Percentiles rank a stretch among this genome's conserved stretches.
These are phyloP conservation scores for Thermothelomyces thermophilus DNA, from an alignment of 2,329 filamentous ascomycete species.

Conservation along the genomic window DNA sequence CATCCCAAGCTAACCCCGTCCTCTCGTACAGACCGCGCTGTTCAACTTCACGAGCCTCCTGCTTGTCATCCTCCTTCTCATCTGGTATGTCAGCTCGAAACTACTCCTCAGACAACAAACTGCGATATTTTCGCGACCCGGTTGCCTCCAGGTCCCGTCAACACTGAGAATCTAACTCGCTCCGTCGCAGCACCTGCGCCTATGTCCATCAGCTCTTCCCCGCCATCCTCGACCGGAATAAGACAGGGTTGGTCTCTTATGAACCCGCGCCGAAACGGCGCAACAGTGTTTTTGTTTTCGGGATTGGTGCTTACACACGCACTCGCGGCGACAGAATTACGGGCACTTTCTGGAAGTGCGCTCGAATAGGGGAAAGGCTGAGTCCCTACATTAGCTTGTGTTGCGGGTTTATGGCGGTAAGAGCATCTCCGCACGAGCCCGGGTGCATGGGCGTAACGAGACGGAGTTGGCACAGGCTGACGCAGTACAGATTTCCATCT, in stretches of 20 bases:
- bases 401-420: conserved; percentile 88
- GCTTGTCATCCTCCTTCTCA: conserved; percentile 86
- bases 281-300: not conserved
- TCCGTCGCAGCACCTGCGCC: conserved; percentile 59
- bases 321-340: conserved; percentile 49
- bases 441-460: not conserved
- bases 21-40: conserved; percentile 66
- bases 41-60: conserved; percentile 99
- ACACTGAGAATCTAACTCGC: not conserved
- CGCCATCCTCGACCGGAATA: conserved; percentile 84
- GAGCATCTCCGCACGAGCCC: conserved; percentile 18
- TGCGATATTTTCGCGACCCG: no score
- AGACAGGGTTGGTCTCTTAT: conserved; percentile 59
- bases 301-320: not conserved
- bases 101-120: not conserved
- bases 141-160: no score
- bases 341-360: conserved; percentile 93
- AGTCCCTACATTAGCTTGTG: conserved; percentile 95
- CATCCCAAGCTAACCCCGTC: conserved; percentile 1
- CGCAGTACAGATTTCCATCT: conserved; percentile 8
- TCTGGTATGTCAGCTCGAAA: conserved; percentile 47
- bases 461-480: not conserved
- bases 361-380: conserved; percentile 82
- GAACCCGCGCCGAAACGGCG: not conserved
- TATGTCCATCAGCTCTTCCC: conserved; percentile 90